Evolutionary conservation across 2,329 filamentous ascomycete genomes (phyloP), one percentile per base, ranked within the genome.

Genomic region (Exophiala bonariae): DNA sequence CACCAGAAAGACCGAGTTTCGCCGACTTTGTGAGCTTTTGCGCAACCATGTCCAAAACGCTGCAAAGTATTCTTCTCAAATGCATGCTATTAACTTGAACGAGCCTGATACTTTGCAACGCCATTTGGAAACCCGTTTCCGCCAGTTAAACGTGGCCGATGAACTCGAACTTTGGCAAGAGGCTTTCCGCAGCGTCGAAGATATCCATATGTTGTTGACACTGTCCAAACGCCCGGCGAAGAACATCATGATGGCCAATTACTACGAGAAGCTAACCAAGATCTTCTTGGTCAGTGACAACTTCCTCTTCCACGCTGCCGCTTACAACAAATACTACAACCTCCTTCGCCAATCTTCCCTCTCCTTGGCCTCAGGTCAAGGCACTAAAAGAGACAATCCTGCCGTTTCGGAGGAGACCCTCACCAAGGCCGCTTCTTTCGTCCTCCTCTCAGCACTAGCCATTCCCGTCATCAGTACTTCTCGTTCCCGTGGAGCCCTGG

Each of bases 231-330:
- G 93, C 46, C 91, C 91, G 31, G 86, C 93, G 44, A 97, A 97
- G 85, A 96, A 96, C 69, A 80, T 96, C 66, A 97, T 99, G 93
- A 99, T 99, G 93, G 93, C 93, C 74, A 99, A 97, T 78, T 99
- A 99, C 80, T 99, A 97, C 73, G 93, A 99, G 80, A 97, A 97
- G 77, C 84, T 99, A 49, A 96, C 93, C 32, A 85, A 91, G 57
- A 99, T 99, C 69, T 99, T 99, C 80, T 82, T 99, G 55, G 93
- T 97, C 59, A 95, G 92, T 70, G 93, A 97, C 75, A 99, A 99
- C 79, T 97, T 97, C 69, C 84, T 99, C 36, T 99, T 99, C 84
- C 93, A 99, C 67, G 93, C 93, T 59, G 93, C 93, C 44, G 90
- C 93, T 54, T 99, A 90, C 89, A 95, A 90, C 61, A 82, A 92